A percentile compares a stretch with the other conserved stretches of the same genome.
Conservation (phyloP, 78 protist genomes). For the Polysphondylium violaceum region DNA sequence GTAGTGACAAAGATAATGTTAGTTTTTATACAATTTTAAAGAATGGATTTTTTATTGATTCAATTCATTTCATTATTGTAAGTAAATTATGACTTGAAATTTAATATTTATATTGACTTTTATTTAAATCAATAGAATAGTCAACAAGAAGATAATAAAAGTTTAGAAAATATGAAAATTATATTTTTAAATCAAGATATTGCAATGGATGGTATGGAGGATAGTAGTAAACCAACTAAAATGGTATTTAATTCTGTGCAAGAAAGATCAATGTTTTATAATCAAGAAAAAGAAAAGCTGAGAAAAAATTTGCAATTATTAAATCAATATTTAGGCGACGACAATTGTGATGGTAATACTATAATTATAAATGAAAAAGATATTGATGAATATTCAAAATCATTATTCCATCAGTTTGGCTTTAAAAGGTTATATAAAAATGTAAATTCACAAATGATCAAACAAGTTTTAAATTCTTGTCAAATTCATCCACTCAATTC, state of each 20-base stretch:
- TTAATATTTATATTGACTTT: too few relatives aligned
- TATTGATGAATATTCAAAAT: slow-evolving; percentile 31
- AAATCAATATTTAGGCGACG: neutral
- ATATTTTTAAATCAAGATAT: too few relatives aligned
- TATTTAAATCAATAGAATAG: too few relatives aligned
- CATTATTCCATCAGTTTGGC: neutral
- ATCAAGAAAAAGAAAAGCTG: slow-evolving; percentile 1
- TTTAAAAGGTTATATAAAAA: neutral
- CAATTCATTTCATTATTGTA: too few relatives aligned
- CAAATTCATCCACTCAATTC: too few relatives aligned
- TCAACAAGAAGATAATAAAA: too few relatives aligned
- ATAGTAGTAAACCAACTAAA: neutral
- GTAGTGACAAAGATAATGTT: neutral
- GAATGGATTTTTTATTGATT: slow-evolving; percentile 5
- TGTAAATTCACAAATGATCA: neutral
- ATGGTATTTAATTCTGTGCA: slow-evolving; percentile 8
- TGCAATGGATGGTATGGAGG: neutral
- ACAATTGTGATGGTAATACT: neutral
- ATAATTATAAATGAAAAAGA: neutral
- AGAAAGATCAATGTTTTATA: slow-evolving; percentile 3
- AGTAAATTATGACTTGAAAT: too few relatives aligned
- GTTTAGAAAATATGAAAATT: too few relatives aligned
- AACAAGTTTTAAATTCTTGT: neutral
- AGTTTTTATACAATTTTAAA: neutral
- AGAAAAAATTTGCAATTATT: neutral